Percentiles rank a stretch among this genome's conserved stretches.
phyloP scores from a whole-genome alignment of 139 green algal species.

The Chlamydomonas schloesseri region DNA sequence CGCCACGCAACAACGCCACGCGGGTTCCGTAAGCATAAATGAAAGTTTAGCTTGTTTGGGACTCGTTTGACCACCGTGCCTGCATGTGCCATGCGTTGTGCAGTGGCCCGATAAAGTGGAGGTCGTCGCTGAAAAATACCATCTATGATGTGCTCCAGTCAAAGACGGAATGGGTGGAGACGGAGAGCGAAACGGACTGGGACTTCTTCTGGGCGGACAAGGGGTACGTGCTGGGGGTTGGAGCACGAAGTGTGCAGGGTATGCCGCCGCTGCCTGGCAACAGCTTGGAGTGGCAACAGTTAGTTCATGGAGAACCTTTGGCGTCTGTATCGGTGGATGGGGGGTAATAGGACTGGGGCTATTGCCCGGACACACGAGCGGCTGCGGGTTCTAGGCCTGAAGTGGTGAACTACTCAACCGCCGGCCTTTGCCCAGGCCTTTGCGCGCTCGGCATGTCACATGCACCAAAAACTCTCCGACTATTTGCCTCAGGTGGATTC shows the following conservation, averaged over 20 bases:
- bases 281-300: too few relatives aligned
- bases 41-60: background rate
- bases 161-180: conserved; percentile 65
- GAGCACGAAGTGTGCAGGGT: background rate
- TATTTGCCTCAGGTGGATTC: conserved; percentile 61
- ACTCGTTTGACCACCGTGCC: background rate
- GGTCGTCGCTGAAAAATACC: conserved; percentile 65
- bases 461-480: too few relatives aligned
- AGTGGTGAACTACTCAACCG: too few relatives aligned
- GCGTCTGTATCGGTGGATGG: too few relatives aligned
- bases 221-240: too few relatives aligned
- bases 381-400: too few relatives aligned
- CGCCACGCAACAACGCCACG: conserved; percentile 4
- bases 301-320: too few relatives aligned
- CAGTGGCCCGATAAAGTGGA: conserved; percentile 66
- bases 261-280: background rate
- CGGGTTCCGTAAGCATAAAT: conserved; percentile 6
- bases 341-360: too few relatives aligned
- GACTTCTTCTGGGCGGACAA: conserved; percentile 79
- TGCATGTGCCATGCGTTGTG: background rate
- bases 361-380: too few relatives aligned
- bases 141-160: conserved; percentile 72
- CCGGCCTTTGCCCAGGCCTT: too few relatives aligned
- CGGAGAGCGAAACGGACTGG: conserved; percentile 68
- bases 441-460: too few relatives aligned